These are phyloP conservation scores for Stemphylium vesicarium DNA, from an alignment of 2,329 filamentous ascomycete genomes.

Conservation along the genomic window DNA sequence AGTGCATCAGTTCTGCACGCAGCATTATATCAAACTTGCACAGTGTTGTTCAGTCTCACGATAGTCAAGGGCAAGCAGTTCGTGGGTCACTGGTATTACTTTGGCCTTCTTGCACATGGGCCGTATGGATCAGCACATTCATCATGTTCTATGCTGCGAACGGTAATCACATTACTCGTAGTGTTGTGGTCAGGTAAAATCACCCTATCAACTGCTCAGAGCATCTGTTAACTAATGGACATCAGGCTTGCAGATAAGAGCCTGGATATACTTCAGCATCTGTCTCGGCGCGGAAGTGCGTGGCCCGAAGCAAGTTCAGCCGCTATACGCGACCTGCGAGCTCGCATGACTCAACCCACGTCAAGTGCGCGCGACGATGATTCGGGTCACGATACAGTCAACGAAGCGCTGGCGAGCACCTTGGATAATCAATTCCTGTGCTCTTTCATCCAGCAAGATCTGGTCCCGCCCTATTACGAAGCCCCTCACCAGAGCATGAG, in stretches of 20 bases:
- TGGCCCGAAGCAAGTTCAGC: conserved; percentile 41
- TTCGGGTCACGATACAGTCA: not conserved
- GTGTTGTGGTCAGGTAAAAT: conserved; percentile 51
- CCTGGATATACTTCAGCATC: conserved; percentile 32
- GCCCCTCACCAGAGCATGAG: not conserved
- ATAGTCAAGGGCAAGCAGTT: too few species aligned
- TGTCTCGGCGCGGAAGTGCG: conserved; percentile 33
- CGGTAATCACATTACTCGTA: conserved; percentile 51
- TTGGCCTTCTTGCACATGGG: conserved; percentile 62
- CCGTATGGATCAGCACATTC: conserved; percentile 61
- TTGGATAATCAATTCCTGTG: not conserved
- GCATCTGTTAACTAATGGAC: conserved; percentile 7
- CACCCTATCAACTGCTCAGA: not conserved
- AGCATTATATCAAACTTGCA: conserved; percentile 55
- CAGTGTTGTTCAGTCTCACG: conserved; percentile 19
- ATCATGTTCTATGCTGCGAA: conserved; percentile 60
- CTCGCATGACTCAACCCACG: conserved; percentile 16
- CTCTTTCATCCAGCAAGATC: not conserved
- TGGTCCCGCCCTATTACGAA: not conserved
- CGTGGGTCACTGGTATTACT: conserved; percentile 44
- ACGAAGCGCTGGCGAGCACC: not conserved
- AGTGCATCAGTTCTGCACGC: conserved; percentile 59
- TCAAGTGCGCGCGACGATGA: not conserved
- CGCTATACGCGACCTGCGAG: conserved; percentile 33
- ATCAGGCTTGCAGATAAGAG: conserved; percentile 33